These are phyloP conservation scores for Calcarisporium arbuscula DNA, from an alignment of 2,329 filamentous ascomycete species.

Conservation along the genomic window DNA sequence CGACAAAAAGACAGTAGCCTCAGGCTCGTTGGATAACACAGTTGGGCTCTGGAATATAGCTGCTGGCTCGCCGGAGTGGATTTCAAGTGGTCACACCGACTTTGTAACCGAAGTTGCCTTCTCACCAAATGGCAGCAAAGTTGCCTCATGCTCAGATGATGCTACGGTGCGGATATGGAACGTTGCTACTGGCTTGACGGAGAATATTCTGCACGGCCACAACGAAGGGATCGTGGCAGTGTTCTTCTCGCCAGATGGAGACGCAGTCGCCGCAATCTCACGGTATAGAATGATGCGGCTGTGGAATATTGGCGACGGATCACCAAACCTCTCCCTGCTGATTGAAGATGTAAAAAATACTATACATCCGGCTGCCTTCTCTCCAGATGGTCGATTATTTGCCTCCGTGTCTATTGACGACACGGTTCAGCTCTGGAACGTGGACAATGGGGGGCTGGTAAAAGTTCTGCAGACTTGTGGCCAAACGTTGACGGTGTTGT, in stretches of 20 bases:
- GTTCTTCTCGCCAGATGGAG: no score
- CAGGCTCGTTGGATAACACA: conserved; percentile 8
- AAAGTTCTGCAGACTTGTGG: conserved; percentile 13
- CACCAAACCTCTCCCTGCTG: no score
- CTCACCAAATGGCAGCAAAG: background rate
- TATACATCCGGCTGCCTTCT: no score
- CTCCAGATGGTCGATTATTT: conserved; percentile 11
- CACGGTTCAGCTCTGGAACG: conserved; percentile 13
- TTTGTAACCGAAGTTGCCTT: background rate
- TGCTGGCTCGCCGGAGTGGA: background rate
- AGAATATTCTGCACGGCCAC: conserved; percentile 14
- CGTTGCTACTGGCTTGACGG: conserved; percentile 4
- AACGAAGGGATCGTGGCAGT: conserved; percentile 8
- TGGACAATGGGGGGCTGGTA: conserved; percentile 7
- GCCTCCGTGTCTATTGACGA: conserved; percentile 10
- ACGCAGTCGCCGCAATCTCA: no score
- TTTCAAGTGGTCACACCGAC: background rate
- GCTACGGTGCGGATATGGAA: conserved; percentile 1
- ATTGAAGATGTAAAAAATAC: no score
- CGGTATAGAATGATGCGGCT: no score
- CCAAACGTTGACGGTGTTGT: conserved; percentile 8
- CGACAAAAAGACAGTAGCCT: conserved; percentile 11
- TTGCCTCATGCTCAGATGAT: background rate
- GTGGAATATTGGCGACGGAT: no score
- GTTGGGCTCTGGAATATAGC: conserved; percentile 12